phyloP scores from a whole-genome alignment of 352 stramenopile species.

The Phytophthora sp. region DNA sequence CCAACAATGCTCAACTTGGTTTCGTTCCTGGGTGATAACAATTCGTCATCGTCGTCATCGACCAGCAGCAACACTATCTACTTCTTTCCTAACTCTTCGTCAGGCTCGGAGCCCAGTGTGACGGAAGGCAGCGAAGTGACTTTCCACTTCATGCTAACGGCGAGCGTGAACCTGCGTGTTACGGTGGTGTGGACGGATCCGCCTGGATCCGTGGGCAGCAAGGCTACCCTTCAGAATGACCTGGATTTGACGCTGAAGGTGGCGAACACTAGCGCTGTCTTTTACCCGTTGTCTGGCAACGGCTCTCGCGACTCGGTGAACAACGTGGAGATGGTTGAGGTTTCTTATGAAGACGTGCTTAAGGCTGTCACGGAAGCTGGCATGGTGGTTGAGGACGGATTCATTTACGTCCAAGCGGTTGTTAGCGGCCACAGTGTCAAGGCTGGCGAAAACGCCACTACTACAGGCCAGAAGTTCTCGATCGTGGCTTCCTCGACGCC shows the following conservation, averaged over 20 bases:
- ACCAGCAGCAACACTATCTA: slow-evolving; percentile 45
- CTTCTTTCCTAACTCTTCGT: slow-evolving; percentile 57
- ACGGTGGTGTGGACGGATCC: slow-evolving; percentile 80
- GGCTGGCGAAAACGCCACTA: slow-evolving; percentile 46
- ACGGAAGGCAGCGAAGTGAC: slow-evolving; percentile 47
- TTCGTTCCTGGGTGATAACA: slow-evolving; percentile 40
- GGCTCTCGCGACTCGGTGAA: slow-evolving; percentile 68
- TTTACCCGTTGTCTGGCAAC: slow-evolving; percentile 70
- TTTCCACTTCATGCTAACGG: slow-evolving; percentile 65
- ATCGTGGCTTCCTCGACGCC: slow-evolving; percentile 81
- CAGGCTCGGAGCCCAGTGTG: slow-evolving; percentile 61
- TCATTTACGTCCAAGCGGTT: slow-evolving; percentile 66
- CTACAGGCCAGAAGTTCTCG: slow-evolving; percentile 65
- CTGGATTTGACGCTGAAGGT: slow-evolving; percentile 68
- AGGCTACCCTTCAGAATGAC: slow-evolving; percentile 71
- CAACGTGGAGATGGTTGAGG: slow-evolving; percentile 83
- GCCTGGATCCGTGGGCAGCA: slow-evolving; percentile 55
- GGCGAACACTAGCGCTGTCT: slow-evolving; percentile 51
- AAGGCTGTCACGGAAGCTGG: slow-evolving; percentile 33
- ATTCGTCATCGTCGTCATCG: slow-evolving; percentile 10
- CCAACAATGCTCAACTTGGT: slow-evolving; percentile 67
- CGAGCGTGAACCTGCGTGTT: slow-evolving; percentile 61
- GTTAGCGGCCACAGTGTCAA: slow-evolving; percentile 75
- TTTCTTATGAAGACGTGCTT: slow-evolving; percentile 59
- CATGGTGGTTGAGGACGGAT: slow-evolving; percentile 34